Base-by-base conservation (phyloP, 352 stramenopile genomes). In the Globisporangium yorkense region DNA sequence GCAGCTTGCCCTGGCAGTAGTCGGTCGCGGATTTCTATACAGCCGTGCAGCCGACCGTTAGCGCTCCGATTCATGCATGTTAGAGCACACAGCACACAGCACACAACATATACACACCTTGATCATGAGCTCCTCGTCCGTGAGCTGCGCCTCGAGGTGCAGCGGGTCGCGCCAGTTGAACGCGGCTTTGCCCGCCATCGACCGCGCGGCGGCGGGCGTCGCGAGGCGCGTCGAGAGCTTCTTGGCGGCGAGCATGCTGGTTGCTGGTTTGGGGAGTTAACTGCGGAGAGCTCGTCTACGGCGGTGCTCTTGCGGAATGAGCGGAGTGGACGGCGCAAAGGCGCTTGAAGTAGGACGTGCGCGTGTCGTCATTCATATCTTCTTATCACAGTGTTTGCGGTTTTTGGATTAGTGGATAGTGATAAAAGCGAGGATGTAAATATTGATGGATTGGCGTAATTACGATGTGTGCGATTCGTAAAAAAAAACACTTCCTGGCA, bases 1-100 rank as follows among this genome's bases (percentile, higher is more conserved):
- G 65, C 21, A 99, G 77, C 65, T 98, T 92, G 50, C 81, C 68
- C 67, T 98, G 91, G 72, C 93, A 98, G 77, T 98, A 99, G 44
- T 87, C 75, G 39, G 88, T 86, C 35, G 94, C 87, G 3, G 92
- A 89, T 80, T 98, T 94, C 79, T 96, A 68, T 45, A 39, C 44
- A 7, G 29, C 24, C 24, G 24, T 27, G 24, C 24, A 27, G 24
- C 24, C 24, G 24, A 27, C 24, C 24, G 24, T 27, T 27, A 27
- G 24, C 24, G 24, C 24, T 27, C 24, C 24, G 24, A 2, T 27
- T 27, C 24, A 47, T 8, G 15, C 24, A 44, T 21, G 49, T 13
- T 20, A 43, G 8, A 9, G 10, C 9, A 9, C n/a, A n/a, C n/a
- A 41, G 33, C 24, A 48, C 51, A 40, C 10, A 33, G 1, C 20